Percentiles rank a stretch among this genome's conserved stretches.
These are phyloP conservation scores for Hirschioporus abietinus DNA, from an alignment of 768 basidiomycete genomes.

Conservation along the genomic window DNA sequence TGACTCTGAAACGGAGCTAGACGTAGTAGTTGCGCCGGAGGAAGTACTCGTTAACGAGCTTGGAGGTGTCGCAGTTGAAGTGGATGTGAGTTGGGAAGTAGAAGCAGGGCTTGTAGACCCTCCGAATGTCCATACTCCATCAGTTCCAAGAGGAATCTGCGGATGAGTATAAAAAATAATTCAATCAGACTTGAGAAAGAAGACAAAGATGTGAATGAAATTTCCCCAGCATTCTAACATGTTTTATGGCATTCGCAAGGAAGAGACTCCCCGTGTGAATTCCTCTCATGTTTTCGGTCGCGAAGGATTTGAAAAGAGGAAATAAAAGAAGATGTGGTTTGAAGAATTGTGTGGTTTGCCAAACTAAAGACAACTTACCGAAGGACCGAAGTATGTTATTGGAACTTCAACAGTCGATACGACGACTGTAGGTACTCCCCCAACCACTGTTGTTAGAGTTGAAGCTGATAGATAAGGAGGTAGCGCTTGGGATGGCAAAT, in stretches of 20 bases:
- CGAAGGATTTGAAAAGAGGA: neutral
- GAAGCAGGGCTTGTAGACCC: constrained; percentile 64
- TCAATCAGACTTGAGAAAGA: neutral
- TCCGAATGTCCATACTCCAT: constrained; percentile 64
- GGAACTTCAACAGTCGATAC: constrained; percentile 58
- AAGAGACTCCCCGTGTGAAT: neutral
- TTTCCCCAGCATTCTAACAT: no score
- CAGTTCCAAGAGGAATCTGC: constrained; percentile 68
- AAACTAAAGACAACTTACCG: constrained; percentile 45
- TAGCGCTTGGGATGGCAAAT: constrained; percentile 52
- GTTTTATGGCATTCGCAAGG: no score
- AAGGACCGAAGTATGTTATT: constrained; percentile 78
- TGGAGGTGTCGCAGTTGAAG: constrained; percentile 16
- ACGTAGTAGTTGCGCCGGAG: constrained; percentile 14
- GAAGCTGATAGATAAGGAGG: constrained; percentile 70
- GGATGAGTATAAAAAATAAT: constrained; percentile 3
- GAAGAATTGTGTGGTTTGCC: neutral
- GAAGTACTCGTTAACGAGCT: constrained; percentile 16
- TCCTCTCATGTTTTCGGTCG: neutral
- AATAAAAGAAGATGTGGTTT: neutral
- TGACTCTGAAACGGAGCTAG: constrained; percentile 15
- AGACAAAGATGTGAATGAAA: no score
- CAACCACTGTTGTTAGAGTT: constrained; percentile 45
- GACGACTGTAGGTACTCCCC: constrained; percentile 45
- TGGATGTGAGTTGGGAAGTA: constrained; percentile 19